Conservation (phyloP, 768 basidiomycete genomes). For the Panaeolus papilionaceus region DNA sequence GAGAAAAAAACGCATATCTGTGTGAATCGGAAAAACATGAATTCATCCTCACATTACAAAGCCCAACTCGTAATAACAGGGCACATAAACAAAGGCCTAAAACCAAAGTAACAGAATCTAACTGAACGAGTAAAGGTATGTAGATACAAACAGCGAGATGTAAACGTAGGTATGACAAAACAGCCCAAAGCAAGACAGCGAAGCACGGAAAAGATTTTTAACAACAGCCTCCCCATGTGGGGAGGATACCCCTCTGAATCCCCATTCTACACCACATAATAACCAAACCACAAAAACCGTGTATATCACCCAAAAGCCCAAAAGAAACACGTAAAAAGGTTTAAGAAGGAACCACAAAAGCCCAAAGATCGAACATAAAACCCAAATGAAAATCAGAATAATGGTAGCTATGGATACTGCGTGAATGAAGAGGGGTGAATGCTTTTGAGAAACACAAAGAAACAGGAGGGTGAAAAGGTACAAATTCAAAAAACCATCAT, state of each 20-base stretch:
- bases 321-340: neutral
- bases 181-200: conserved; percentile 8
- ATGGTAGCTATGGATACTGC: conserved; percentile 10
- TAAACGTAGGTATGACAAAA: neutral
- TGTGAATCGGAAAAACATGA: neutral
- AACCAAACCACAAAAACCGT: neutral
- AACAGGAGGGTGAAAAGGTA: neutral
- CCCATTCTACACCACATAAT: neutral
- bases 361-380: conserved; percentile 7
- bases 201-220: neutral
- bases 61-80: neutral
- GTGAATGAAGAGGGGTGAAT: conserved; percentile 7
- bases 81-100: conserved; percentile 1
- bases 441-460: neutral
- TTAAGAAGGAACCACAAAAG: neutral
- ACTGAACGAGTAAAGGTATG: neutral
- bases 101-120: neutral
- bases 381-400: conserved; percentile 9
- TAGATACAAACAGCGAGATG: neutral
- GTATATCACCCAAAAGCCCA: neutral
- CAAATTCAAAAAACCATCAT: neutral
- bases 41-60: neutral
- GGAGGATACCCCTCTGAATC: neutral
- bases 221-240: neutral
- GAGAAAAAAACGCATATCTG: neutral